phyloP scores from a whole-genome alignment of 106 monocot genomes.

The Apostasia shenzhenica region DNA sequence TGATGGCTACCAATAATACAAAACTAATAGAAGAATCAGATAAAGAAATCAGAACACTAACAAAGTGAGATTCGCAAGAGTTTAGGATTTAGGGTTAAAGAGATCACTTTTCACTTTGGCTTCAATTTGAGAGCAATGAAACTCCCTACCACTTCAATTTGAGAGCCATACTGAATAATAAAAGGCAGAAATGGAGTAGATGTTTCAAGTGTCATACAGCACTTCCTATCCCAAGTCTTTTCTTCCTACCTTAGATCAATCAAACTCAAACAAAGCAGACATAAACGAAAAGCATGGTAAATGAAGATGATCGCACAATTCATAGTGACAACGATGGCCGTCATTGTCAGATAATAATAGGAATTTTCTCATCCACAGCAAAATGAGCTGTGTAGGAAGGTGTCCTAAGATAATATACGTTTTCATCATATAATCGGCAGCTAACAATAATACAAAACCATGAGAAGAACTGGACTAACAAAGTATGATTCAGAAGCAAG shows the following conservation, averaged over 20 bases:
- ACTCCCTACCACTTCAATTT: too few species aligned
- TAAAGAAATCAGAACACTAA: too few species aligned
- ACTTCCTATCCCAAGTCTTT: conserved; percentile 31
- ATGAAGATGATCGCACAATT: too few species aligned
- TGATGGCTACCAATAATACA: too few species aligned
- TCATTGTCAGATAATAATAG: background rate
- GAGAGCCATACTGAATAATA: background rate
- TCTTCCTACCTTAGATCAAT: conserved; percentile 9
- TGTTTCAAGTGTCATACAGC: conserved; percentile 40
- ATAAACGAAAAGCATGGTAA: too few species aligned
- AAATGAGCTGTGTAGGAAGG: conserved; percentile 29
- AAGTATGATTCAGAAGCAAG: conserved; percentile 20
- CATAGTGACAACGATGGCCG: too few species aligned
- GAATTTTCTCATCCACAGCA: conserved; percentile 32
- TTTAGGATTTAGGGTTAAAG: too few species aligned
- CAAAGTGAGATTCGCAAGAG: too few species aligned
- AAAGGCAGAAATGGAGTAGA: background rate
- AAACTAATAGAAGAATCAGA: too few species aligned
- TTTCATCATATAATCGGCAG: conserved; percentile 23
- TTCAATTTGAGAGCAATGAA: too few species aligned
- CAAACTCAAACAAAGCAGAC: background rate
- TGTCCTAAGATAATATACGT: conserved; percentile 36
- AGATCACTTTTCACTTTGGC: too few species aligned
- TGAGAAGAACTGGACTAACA: background rate
- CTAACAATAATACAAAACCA: background rate